phyloP scores from a whole-genome alignment of 2,329 filamentous ascomycete species.

The Emergomyces africanus region DNA sequence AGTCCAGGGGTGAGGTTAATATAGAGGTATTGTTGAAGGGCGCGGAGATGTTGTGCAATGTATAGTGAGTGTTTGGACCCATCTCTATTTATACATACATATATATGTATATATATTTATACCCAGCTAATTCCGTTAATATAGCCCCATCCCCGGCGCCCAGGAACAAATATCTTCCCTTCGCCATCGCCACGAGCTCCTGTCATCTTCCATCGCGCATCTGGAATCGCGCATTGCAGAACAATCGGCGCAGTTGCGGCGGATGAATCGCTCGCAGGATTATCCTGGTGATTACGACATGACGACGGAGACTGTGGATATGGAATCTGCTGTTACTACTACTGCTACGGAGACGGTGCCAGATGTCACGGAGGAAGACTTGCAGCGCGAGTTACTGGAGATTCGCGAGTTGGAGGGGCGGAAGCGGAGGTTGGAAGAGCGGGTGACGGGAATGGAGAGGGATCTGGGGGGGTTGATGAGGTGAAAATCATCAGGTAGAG shows the following conservation, averaged over 20 bases:
- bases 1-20: conserved; percentile 60
- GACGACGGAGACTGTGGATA: conserved; percentile 24
- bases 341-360: background rate
- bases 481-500: conserved; percentile 18
- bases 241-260: conserved; percentile 60
- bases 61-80: conserved; percentile 49
- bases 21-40: conserved; percentile 73
- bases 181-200: conserved; percentile 56
- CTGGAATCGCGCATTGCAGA: conserved; percentile 70
- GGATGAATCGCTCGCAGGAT: conserved; percentile 50
- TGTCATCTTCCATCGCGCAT: conserved; percentile 60
- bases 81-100: background rate
- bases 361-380: conserved; percentile 30
- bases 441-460: conserved; percentile 55
- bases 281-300: conserved; percentile 45
- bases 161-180: conserved; percentile 61
- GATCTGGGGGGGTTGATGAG: conserved; percentile 51
- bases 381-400: conserved; percentile 37
- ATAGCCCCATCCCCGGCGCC: conserved; percentile 60
- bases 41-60: conserved; percentile 77
- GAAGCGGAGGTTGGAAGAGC: conserved; percentile 49
- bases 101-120: background rate
- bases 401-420: conserved; percentile 50
- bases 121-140: background rate
- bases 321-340: conserved; percentile 8